Base-by-base conservation (phyloP, 2,329 filamentous ascomycete species). In the Penicillium sp. region DNA sequence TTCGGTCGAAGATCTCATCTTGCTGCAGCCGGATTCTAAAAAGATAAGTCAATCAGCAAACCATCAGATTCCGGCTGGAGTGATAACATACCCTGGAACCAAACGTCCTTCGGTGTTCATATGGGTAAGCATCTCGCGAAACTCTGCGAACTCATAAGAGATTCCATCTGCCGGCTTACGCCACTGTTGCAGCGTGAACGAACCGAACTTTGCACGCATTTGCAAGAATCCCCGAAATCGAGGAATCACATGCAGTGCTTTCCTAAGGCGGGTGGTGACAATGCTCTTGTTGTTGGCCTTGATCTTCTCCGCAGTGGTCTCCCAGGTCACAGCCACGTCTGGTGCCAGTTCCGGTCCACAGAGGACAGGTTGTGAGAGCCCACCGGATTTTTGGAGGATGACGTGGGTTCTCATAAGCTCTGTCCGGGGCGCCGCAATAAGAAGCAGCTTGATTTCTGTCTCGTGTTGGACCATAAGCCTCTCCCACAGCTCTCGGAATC, bases 131-230 rank as follows among this genome's bases (percentile, higher is more conserved):
- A 78, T 78, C 23, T 70, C 67, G 40, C 69, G 65, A 54, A 80
- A 79, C 42, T 79, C 75, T 6, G 41, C 41, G 73, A 70, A 56
- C 75, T 70, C 2, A 59, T 57, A 59, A 76, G 75, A 31, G 58
- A 63, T 6, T 58, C 25, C 63, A 33, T 71, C 60, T 2, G 62
- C 50, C 0, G 74, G 70, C 19, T 60, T 51, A 15, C 70, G 69
- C 52, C 74, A 79, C 13, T 71, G 63, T 10, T 73, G 68, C 25
- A 80, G 68, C 4, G 75, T 67, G 54, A 80, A 75, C 4, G 71
- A 68, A 5, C 78, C 78, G 48, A 80, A 72, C 25, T 75, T 75
- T 2, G 77, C 69, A 40, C 77, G 71, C 74, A 80, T 76, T 12
- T 74, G 73, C 35, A 77, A 58, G 56, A 74, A 69, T 29, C 73